phyloP scores from a whole-genome alignment of 78 protist genomes.

The Cavenderia fasciculata region DNA sequence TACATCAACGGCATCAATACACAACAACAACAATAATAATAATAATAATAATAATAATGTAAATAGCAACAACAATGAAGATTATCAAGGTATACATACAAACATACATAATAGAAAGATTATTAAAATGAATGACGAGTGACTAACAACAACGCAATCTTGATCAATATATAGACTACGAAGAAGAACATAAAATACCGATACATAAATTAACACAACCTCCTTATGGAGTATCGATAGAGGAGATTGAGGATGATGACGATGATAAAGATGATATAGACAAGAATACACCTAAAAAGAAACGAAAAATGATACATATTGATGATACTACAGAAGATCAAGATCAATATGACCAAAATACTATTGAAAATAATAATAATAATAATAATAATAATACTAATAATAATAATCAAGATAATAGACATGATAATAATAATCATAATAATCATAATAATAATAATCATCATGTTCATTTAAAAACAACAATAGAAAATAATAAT shows the following conservation, averaged over 20 bases:
- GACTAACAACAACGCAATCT: too few relatives aligned
- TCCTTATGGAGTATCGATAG: too few relatives aligned
- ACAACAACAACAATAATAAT: not conserved
- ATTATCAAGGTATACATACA: not conserved
- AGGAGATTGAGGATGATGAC: not conserved
- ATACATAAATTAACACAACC: too few relatives aligned
- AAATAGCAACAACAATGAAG: not conserved
- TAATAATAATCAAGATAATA: not conserved
- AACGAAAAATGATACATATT: not conserved
- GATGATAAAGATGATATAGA: not conserved
- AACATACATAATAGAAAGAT: not conserved
- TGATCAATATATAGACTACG: too few relatives aligned
- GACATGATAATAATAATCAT: not conserved
- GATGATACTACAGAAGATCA: too few relatives aligned
- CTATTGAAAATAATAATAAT: not conserved
- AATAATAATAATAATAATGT: not conserved
- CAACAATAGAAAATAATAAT: constrained; percentile 24
- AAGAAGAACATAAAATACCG: too few relatives aligned
- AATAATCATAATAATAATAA: not conserved
- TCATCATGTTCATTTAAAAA: not conserved
- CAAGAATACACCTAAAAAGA: not conserved
- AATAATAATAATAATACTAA: not conserved
- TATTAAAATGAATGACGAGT: too few relatives aligned
- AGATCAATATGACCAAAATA: too few relatives aligned
- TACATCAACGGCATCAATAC: not conserved